Evolutionary conservation across 345 rosid species (phyloP).

Genomic region (Clarkia xantiana): DNA sequence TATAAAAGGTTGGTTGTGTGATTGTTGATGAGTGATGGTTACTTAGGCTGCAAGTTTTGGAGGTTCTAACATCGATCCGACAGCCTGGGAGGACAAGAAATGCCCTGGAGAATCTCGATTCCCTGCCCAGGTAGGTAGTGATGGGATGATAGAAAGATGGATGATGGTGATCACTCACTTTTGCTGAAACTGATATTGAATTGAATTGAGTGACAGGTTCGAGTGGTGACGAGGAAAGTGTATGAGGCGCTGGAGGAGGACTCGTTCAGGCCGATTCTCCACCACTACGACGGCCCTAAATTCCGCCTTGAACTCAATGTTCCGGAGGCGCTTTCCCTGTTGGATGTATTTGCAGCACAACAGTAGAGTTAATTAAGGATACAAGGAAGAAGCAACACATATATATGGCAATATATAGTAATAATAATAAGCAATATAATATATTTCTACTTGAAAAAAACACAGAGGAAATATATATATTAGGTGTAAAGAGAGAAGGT

Average conservation of each 20-base stretch:
- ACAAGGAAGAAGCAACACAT: too few species aligned
- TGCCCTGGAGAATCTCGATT: constrained; percentile 84
- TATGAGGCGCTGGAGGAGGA: constrained; percentile 93
- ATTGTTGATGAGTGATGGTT: neutral
- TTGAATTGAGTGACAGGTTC: constrained; percentile 30
- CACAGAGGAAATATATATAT: too few species aligned
- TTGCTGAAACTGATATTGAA: neutral
- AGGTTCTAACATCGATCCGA: constrained; percentile 88
- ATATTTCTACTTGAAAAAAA: too few species aligned
- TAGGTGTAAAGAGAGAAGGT: too few species aligned
- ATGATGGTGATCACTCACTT: too few species aligned
- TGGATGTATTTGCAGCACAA: constrained; percentile 74
- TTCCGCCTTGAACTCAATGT: constrained; percentile 86
- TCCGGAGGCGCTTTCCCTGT: constrained; percentile 86
- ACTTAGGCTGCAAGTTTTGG: constrained; percentile 85
- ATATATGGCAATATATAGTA: too few species aligned
- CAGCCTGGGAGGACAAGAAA: constrained; percentile 95
- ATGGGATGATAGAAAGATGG: too few species aligned
- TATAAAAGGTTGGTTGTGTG: neutral
- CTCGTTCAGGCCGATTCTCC: constrained; percentile 92
- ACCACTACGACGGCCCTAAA: constrained; percentile 97
- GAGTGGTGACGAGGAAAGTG: constrained; percentile 63
- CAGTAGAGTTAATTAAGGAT: too few species aligned
- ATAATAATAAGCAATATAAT: too few species aligned
- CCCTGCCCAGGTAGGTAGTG: constrained; percentile 83